A percentile compares a stretch with the other conserved stretches of the same genome.
phyloP scores from a whole-genome alignment of 345 rosid genomes.

The Pelargonium nanum region DNA sequence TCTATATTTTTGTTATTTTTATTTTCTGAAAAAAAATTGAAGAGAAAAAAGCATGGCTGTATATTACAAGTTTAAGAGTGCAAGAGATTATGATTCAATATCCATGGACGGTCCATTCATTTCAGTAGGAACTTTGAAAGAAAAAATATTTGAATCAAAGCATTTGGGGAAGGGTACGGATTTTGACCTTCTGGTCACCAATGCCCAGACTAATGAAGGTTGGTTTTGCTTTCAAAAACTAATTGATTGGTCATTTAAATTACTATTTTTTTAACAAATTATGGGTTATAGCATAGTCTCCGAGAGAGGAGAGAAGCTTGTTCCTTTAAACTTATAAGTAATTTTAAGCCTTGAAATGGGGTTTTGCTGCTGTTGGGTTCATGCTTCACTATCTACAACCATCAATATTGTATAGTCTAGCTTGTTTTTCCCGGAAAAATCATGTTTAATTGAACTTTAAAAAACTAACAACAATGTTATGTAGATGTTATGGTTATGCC shows the following conservation, averaged over 20 bases:
- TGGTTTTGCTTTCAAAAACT: slow-evolving; percentile 35
- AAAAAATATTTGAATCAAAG: slow-evolving; percentile 97
- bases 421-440: not conserved
- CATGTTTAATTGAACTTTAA: not conserved
- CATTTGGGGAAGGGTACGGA: slow-evolving; percentile 98
- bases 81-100: slow-evolving; percentile 88
- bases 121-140: slow-evolving; percentile 94
- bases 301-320: too few species aligned
- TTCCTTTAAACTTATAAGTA: not conserved
- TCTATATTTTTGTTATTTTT: slow-evolving; percentile 11
- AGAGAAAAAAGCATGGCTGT: slow-evolving; percentile 57
- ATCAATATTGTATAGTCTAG: not conserved
- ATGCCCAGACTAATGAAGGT: slow-evolving; percentile 99
- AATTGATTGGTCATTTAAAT: slow-evolving; percentile 7
- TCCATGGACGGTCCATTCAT: slow-evolving; percentile 96
- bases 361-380: not conserved
- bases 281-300: not conserved
- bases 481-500: too few species aligned
- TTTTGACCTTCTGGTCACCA: slow-evolving; percentile 93
- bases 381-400: not conserved
- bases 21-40: slow-evolving; percentile 16
- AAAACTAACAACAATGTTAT: not conserved
- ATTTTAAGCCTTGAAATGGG: not conserved
- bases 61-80: slow-evolving; percentile 99
- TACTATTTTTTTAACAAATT: not conserved